Conservation (phyloP, 2,329 filamentous ascomycete genomes). For the Fusarium sp. region DNA sequence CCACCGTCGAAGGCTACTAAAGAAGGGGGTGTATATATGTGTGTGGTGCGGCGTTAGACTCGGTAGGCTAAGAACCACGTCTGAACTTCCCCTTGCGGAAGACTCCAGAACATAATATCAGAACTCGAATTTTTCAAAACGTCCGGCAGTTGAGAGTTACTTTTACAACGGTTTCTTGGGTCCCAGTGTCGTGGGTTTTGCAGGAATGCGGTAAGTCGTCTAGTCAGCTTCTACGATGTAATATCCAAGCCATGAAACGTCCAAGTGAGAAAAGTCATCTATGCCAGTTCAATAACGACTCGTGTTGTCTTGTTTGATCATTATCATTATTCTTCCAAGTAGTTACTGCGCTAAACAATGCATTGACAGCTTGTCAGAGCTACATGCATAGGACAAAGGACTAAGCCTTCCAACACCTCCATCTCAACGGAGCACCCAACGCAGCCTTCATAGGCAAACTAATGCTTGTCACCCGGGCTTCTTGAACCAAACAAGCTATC, state of each 20-base stretch:
- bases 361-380: constrained; percentile 1
- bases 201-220: constrained; percentile 27
- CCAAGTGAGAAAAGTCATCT: not conserved
- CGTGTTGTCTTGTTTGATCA: no score
- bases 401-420: not conserved
- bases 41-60: constrained; percentile 5
- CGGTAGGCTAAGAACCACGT: not conserved
- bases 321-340: not conserved
- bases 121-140: constrained; percentile 2
- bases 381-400: not conserved
- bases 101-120: not conserved
- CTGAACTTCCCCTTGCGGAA: not conserved
- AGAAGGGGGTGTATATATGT: not conserved
- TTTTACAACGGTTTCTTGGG: constrained; percentile 12
- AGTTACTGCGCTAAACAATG: not conserved
- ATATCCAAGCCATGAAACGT: not conserved
- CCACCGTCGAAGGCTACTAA: constrained; percentile 9
- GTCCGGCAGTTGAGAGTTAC: constrained; percentile 12
- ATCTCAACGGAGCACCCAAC: not conserved
- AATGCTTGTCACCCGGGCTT: not conserved
- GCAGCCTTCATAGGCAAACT: not conserved
- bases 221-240: constrained; percentile 13
- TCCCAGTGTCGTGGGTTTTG: constrained; percentile 4
- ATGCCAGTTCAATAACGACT: not conserved
- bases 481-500: not conserved